Percentiles rank a stretch among this genome's conserved stretches.
Conservation (phyloP, 768 basidiomycete species). For the Gymnopilus junonius region DNA sequence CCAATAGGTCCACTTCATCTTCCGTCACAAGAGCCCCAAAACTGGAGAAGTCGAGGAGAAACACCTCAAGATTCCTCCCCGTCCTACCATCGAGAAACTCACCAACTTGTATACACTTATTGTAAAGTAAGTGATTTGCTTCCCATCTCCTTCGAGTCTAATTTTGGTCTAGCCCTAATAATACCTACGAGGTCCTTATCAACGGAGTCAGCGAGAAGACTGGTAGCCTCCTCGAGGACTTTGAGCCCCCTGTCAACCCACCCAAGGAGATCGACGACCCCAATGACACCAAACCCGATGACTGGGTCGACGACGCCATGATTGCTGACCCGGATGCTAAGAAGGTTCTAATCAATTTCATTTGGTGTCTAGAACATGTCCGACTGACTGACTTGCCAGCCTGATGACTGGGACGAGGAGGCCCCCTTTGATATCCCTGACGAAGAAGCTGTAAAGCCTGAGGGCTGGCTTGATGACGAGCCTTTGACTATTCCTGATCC, state of each 20-base stretch:
- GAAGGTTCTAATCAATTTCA: conserved; percentile 55
- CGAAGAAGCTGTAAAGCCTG: conserved; percentile 86
- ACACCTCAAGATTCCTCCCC: conserved; percentile 83
- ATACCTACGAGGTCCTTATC: conserved; percentile 91
- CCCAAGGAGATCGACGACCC: conserved; percentile 92
- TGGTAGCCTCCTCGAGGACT: conserved; percentile 92
- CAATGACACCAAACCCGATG: conserved; percentile 84
- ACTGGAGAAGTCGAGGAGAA: conserved; percentile 97
- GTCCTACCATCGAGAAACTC: conserved; percentile 85
- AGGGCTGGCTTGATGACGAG: conserved; percentile 95
- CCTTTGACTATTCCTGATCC: conserved; percentile 84
- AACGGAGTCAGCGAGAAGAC: conserved; percentile 82
- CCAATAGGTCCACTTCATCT: conserved; percentile 93
- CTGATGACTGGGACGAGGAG: conserved; percentile 97
- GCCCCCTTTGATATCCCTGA: conserved; percentile 93
- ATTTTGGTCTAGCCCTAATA: conserved; percentile 71
- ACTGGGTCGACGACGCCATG: conserved; percentile 91
- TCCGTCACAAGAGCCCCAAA: conserved; percentile 95
- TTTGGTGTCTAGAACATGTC: not conserved
- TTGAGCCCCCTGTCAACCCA: conserved; percentile 93
- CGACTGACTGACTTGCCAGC: conserved; percentile 45
- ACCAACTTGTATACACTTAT: conserved; percentile 96
- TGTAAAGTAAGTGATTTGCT: conserved; percentile 68
- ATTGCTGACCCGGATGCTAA: conserved; percentile 85
- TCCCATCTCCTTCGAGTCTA: conserved; percentile 6